Evolutionary conservation across 2,329 filamentous ascomycete genomes (phyloP), one percentile per base, ranked within the genome.

Genomic region (Drechslerella dactyloides): DNA sequence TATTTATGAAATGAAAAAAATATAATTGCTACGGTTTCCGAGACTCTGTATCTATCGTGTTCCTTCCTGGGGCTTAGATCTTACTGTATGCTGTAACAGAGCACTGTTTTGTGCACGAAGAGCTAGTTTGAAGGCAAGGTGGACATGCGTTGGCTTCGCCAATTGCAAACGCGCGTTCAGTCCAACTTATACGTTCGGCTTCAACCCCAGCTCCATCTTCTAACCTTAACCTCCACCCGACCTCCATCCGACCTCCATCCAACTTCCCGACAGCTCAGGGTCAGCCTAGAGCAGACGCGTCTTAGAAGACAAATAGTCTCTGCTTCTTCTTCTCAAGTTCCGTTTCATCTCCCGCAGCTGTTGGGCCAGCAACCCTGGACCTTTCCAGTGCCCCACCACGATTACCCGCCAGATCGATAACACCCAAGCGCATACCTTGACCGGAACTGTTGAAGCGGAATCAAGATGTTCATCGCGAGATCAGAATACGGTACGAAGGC

Each of bases 381-480:
- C 44, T 21, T 21, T 21, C 7, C 2, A 23, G 2, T 48, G 44
- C 44, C 44, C 44, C 44, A 23, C 44, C 19, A 21, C 19, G 11
- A 17, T 21, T 19, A 48, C 44, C 44, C 15, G 11, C 44, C 44
- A 48, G n/a, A 42, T 15, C 17, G 21, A 19, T 21, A 19, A 17
- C 44, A 48, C 6, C 44, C 11, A 33, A 33, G 27, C 27, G 11
- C 8, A 6, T 3, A 21, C 44, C n/a, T 11, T 17, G 19, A 19
- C 44, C 4, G 17, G 19, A 48, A 19, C 44, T 10, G 8, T 11
- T 8, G 19, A 10, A 23, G 19, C 17, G 19, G 15, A 48, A 13
- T 80, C 86, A 91, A 84, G 78, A 96, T 96, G 94, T 99, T 99
- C 87, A 97, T 99, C 87, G 93, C 94, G 86, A 91, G 94, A 84